Evolutionary conservation across 768 basidiomycete species (phyloP).

Genomic region (Mycena polygramma): DNA sequence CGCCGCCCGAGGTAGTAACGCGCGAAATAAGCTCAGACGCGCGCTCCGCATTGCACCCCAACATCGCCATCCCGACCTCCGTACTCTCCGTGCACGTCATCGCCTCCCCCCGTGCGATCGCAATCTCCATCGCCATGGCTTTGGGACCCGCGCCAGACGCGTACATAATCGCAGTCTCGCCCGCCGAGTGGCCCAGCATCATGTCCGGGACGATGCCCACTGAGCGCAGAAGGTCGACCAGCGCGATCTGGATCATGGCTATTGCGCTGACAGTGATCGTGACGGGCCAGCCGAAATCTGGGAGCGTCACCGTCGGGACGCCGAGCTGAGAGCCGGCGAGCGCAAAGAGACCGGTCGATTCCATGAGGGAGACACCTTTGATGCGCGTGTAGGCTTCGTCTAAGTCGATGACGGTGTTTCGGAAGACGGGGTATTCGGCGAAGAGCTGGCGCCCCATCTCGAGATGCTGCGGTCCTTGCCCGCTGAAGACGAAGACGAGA

Average conservation of each 20-base stretch:
- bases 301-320: conserved; percentile 2
- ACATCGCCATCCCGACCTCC: conserved; percentile 31
- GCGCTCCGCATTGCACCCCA: not conserved
- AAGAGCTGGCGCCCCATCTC: conserved; percentile 50
- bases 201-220: conserved; percentile 44
- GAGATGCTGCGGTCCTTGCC: conserved; percentile 52
- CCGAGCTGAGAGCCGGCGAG: too few relatives aligned
- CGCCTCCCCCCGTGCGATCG: conserved; percentile 48
- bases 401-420: conserved; percentile 43
- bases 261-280: conserved; percentile 43
- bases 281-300: conserved; percentile 29
- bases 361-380: conserved; percentile 44
- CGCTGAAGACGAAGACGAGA: conserved; percentile 49
- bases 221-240: conserved; percentile 44
- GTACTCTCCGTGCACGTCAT: conserved; percentile 36
- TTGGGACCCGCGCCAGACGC: conserved; percentile 48
- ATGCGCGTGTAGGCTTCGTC: conserved; percentile 42
- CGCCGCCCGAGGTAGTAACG: not conserved
- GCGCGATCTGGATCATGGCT: conserved; percentile 50
- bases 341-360: conserved; percentile 45
- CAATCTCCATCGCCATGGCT: conserved; percentile 47
- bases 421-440: conserved; percentile 43
- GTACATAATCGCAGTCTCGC: conserved; percentile 50
- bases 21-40: not conserved
- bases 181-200: conserved; percentile 51